Evolutionary conservation across 805 yeast species (phyloP).

Genomic region (Metschnikowia bowlesiae): DNA sequence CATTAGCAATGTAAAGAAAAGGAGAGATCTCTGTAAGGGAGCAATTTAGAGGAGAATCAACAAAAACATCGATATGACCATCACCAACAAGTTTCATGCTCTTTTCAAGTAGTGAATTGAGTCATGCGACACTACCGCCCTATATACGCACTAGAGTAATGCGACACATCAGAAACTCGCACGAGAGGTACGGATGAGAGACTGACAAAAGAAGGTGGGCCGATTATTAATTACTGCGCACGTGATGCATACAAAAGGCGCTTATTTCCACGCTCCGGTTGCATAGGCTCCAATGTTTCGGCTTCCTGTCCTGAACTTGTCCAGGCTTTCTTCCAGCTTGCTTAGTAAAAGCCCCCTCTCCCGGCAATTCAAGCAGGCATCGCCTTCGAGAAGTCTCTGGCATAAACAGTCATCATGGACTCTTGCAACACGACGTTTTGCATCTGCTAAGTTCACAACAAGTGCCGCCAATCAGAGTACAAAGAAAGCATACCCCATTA

Average conservation of each 20-base stretch:
- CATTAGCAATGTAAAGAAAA: too few species aligned
- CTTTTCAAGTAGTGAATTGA: too few species aligned
- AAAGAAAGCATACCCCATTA: slow-evolving; percentile 10
- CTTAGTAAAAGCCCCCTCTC: not conserved
- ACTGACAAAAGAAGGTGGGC: not conserved
- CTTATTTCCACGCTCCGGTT: not conserved
- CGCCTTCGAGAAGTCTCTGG: not conserved
- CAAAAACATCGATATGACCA: too few species aligned
- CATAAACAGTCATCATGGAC: not conserved
- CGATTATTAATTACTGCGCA: not conserved
- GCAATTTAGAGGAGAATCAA: too few species aligned
- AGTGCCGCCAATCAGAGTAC: not conserved
- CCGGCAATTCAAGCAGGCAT: not conserved
- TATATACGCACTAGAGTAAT: not conserved
- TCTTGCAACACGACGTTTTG: not conserved
- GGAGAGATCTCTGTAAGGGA: too few species aligned
- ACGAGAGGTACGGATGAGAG: not conserved
- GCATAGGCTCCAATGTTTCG: not conserved
- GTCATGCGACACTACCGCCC: too few species aligned
- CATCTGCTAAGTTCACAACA: not conserved
- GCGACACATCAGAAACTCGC: not conserved
- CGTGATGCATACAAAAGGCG: not conserved
- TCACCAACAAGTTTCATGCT: too few species aligned
- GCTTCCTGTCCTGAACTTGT: not conserved
- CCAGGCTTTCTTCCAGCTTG: not conserved